These are phyloP conservation scores for Penicillium hordei DNA, from an alignment of 2,329 filamentous ascomycete species.

Conservation along the genomic window DNA sequence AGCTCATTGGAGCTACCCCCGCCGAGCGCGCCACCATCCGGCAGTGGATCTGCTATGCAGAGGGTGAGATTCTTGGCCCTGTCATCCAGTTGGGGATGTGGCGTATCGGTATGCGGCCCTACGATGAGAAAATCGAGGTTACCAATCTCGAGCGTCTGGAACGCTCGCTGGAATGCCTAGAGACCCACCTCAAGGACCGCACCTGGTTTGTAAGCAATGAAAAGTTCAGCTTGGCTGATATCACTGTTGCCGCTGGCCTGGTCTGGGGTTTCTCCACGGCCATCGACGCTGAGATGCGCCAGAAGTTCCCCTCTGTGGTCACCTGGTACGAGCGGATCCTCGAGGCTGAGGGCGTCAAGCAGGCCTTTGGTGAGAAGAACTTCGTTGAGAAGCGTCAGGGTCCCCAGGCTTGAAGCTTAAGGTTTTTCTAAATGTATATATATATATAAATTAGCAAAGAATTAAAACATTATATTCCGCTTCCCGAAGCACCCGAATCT, in stretches of 20 bases:
- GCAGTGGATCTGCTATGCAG: conserved; percentile 50
- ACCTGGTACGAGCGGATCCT: conserved; percentile 29
- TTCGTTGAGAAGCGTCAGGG: conserved; percentile 26
- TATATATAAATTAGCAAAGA: too few relatives aligned
- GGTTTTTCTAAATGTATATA: too few relatives aligned
- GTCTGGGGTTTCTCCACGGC: conserved; percentile 27
- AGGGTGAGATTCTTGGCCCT: conserved; percentile 29
- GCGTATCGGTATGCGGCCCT: conserved; percentile 22
- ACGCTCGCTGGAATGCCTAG: conserved; percentile 20
- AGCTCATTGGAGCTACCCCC: conserved; percentile 48
- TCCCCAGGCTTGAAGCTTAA: not conserved
- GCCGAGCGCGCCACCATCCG: conserved; percentile 46
- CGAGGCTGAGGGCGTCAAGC: conserved; percentile 26
- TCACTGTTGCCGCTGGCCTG: conserved; percentile 26
- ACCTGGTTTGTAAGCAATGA: conserved; percentile 24
- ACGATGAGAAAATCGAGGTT: conserved; percentile 24
- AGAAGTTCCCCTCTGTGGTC: conserved; percentile 24
- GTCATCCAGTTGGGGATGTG: conserved; percentile 21
- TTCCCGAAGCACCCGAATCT: not conserved
- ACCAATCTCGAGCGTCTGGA: conserved; percentile 20
- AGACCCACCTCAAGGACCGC: conserved; percentile 22
- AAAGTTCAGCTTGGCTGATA: conserved; percentile 31
- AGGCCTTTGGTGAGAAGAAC: conserved; percentile 31
- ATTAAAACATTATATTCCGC: not conserved
- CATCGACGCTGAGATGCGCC: conserved; percentile 30